These are phyloP conservation scores for Macaranga tanarius DNA, from an alignment of 441 rosid species.

Conservation along the genomic window DNA sequence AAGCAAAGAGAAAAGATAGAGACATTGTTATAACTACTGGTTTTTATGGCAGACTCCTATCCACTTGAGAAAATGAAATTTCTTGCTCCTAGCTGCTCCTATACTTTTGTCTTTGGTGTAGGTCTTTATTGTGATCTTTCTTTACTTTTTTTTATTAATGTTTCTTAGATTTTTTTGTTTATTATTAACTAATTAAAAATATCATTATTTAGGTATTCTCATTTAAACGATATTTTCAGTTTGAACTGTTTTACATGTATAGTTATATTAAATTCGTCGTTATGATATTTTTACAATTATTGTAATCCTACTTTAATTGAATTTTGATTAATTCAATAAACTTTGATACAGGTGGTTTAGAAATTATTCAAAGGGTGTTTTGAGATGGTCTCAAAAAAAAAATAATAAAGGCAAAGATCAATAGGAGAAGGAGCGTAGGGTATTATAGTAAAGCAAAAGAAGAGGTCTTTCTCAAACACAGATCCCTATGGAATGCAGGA, in stretches of 20 bases:
- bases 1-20: not conserved
- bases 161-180: not conserved
- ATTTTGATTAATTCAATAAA: too few species aligned
- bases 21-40: constrained; percentile 14
- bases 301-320: too few species aligned
- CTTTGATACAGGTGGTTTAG: too few species aligned
- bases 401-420: not conserved
- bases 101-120: constrained; percentile 11
- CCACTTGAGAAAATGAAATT: constrained; percentile 17
- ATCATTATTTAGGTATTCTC: too few species aligned
- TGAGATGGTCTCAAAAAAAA: not conserved
- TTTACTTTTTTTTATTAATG: not conserved
- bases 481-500: constrained; percentile 86
- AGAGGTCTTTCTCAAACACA: constrained; percentile 81
- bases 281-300: too few species aligned
- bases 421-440: constrained; percentile 30
- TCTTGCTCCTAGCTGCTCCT: constrained; percentile 6
- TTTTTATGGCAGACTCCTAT: constrained; percentile 12
- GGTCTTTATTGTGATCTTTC: not conserved
- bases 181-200: too few species aligned
- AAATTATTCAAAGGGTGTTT: constrained; percentile 4
- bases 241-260: too few species aligned
- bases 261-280: too few species aligned
- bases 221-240: too few species aligned
- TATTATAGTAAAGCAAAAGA: constrained; percentile 37